Conservation (phyloP, 176 grass and related monocot genomes). For the Juncus effusus region DNA sequence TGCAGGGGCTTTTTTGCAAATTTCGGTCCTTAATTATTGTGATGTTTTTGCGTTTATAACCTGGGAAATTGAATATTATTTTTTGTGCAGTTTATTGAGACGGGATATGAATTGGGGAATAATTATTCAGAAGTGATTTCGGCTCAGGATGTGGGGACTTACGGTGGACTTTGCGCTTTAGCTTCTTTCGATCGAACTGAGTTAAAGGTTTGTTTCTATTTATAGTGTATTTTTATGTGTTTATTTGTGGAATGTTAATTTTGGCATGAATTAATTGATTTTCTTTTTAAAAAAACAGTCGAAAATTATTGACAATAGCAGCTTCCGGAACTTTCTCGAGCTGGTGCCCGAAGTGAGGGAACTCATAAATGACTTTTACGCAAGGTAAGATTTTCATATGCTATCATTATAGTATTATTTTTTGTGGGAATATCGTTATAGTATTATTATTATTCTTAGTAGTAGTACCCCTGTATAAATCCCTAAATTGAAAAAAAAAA, state of each 20-base stretch:
- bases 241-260: neutral
- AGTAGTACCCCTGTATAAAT: neutral
- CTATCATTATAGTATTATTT: constrained; percentile 8
- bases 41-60: neutral
- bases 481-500: no score
- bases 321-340: constrained; percentile 95
- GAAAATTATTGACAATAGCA: constrained; percentile 92
- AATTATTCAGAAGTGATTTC: constrained; percentile 95
- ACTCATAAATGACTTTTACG: constrained; percentile 97
- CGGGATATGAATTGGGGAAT: constrained; percentile 78
- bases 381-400: constrained; percentile 49
- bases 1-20: neutral
- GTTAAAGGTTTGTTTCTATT: constrained; percentile 60
- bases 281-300: constrained; percentile 41
- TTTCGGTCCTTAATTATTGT: neutral
- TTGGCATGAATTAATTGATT: neutral
- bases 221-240: neutral
- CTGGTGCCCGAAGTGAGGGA: constrained; percentile 97
- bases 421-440: constrained; percentile 14
- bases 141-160: constrained; percentile 91
- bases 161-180: constrained; percentile 93
- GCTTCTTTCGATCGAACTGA: constrained; percentile 98
- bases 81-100: constrained; percentile 71
- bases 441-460: neutral
- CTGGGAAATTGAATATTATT: neutral